Evolutionary conservation across 805 yeast species (phyloP), one percentile per base, ranked within the genome.

Genomic region (Candida arabinofermentans): DNA sequence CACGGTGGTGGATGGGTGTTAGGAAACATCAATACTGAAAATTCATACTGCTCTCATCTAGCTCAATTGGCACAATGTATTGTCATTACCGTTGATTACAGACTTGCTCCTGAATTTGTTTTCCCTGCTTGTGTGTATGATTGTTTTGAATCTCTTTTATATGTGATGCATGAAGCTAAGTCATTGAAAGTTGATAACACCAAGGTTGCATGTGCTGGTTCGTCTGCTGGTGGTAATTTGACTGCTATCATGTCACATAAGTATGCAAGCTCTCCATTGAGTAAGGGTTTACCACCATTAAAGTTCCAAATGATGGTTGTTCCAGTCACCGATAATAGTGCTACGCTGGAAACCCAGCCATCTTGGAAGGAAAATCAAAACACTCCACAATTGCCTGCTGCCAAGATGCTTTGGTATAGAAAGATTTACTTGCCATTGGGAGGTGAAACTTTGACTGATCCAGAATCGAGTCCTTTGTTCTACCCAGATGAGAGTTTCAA

Each of bases 121-220:
- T 74, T 59, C 51, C 79, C 80, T 3, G 73, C 76, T 8, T 62
- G 71, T 34, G 65, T 70, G 2, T 66, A 72, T 8, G 78, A 73
- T 56, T 51, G 70, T n/a, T 69, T 58, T 44, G 67, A 63, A 41
- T 54, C 74, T 3, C 47, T 61, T 13, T 13, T 65, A 16, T 67
- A 62, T 54, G 54, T 56, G 21, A 48, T 53, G 50, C 50, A 51
- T 12, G 56, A 56, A 5, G 48, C 56, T 10, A 56, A 51, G 26
- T 46, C 45, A 12, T 44, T 65, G 24, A 54, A 51, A 1, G 55
- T 64, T 19, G 61, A 69, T 41, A 49, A 53, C 35, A 49, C 54
- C 12, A 66, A 62, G 39, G 54, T 74, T 3, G 65, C 66, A 12
- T 55, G 68, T 12, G 74, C 69, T 13, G 78, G 79, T 1, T 66